Percentiles rank a stretch among this genome's conserved stretches.
Evolutionary conservation across 208 protist genomes (phyloP).

Genomic region (Novymonas esmeraldas): DNA sequence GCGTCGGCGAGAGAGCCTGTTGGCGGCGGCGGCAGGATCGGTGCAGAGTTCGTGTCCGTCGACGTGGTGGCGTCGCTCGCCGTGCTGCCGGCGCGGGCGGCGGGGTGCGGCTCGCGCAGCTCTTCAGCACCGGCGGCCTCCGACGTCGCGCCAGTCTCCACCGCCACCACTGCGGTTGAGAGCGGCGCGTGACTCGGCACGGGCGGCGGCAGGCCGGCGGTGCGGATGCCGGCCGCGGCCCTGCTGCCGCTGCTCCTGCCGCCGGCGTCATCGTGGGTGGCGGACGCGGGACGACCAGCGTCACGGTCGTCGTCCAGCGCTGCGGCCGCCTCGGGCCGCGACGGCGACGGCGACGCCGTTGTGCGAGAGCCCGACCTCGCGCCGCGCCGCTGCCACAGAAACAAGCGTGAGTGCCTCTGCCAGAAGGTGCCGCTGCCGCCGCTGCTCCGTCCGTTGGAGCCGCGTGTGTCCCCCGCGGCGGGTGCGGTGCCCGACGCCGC

Average conservation of each 20-base stretch:
- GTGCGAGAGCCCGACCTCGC: neutral
- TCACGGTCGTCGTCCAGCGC: neutral
- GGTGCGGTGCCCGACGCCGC: neutral
- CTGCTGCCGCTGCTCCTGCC: neutral
- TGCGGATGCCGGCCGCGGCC: neutral
- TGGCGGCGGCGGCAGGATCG: conserved; percentile 20
- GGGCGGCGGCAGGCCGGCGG: neutral
- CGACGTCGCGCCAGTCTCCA: neutral
- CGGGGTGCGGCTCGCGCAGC: too few species aligned
- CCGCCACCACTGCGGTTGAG: neutral
- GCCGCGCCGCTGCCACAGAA: conserved; percentile 1
- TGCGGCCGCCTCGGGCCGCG: neutral
- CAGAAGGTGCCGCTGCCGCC: neutral
- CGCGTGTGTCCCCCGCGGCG: neutral
- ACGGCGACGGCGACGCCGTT: neutral
- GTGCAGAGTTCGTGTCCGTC: conserved; percentile 23
- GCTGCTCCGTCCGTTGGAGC: neutral
- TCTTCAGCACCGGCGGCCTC: neutral
- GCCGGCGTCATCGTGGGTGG: neutral
- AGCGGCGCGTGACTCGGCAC: neutral
- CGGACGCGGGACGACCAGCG: neutral
- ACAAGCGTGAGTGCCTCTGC: neutral
- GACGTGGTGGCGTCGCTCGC: conserved; percentile 18
- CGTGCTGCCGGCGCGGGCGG: neutral
- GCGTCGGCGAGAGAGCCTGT: conserved; percentile 16